Base-by-base conservation (phyloP, 805 yeast genomes). In the Ogataea pignaliae region DNA sequence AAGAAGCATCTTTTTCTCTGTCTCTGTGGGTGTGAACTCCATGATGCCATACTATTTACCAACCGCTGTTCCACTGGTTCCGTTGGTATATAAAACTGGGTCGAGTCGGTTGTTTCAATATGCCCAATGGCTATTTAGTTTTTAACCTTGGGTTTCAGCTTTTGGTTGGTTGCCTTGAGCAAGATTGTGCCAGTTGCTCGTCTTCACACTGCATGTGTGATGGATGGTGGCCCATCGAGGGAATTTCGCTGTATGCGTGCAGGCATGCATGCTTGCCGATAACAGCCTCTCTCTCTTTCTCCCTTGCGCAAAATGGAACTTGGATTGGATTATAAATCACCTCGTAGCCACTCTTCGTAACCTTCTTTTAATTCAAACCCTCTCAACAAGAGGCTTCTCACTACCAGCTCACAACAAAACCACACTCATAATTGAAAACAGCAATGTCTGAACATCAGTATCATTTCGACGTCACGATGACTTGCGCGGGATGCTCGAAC, bases 401-500 rank as follows among this genome's bases (percentile, higher is more conserved):
- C n/a, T 7, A 21, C 26, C 26, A 21, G 26, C 26, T 21, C 26
- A 21, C 4, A 21, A 30, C 33, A 30, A 30, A n/a, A 30, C 13
- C 33, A 9, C 13, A 6, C 10, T n/a, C 33, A 30, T 9, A 30
- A 6, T 30, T n/a, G 14, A 30, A 13, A 33, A 18, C 28, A 57
- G 43, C 37, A 21, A 76, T 75, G 80, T 54, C 76, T 10, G 66
- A 68, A 31, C 81, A 81, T 62, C 78, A 84, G 57, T 88, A 85
- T 65, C 85, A 83, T 54, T 89, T 78, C 63, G 76, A 88, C 48
- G 97, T 90, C 45, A 71, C 82, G 37, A 89, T 89, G 97, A 57
- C 86, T 43, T 90, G 97, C 60, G 76, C 85, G 12, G 85, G 96
- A 14, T 91, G 99, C 66, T 85, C 95, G 17, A 79, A 76, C 45